Base-by-base conservation (phyloP, 306 rosid genomes). In the Cucumis melo region DNA sequence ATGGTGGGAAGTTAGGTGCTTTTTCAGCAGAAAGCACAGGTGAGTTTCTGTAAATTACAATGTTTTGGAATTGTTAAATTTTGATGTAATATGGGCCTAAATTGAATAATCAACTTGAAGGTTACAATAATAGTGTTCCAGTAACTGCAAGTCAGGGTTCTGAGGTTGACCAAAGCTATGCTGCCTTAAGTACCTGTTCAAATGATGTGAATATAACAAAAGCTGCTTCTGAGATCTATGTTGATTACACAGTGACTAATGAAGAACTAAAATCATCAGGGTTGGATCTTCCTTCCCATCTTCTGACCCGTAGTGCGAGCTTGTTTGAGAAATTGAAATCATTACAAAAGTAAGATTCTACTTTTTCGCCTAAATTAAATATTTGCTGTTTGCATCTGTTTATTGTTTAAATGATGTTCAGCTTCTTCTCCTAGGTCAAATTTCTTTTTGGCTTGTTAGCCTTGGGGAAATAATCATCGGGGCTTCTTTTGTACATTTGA, bases 291-390 rank as follows among this genome's bases (percentile, higher is more conserved):
- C 88, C 93, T 78, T 88, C 88, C 6, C 58, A 21, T 64, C 93
- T 92, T 76, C 83, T 86, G 29, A 77, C 78, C 78, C 83, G 81
- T 72, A 58, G 91, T 39, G 93, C 88, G 83, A 78, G 62, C 59
- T 83, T 95, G 83, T 83, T 92, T 63, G 92, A 88, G 85, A 90
- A 86, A 86, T 78, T 95, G 72, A 87, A 87, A 71, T 88, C 91
- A 44, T 80, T 90, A 50, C 78, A 86, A 73, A 82, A 82, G 99
- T 95, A 87, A 76, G 84, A 11, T 65, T 48, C 48, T 23, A 66
- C 56, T 64, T 66, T 48, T 76, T 73, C 73, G 20, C 72, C 55
- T 75, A 42, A 24, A 48, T 59, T 15, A 27, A 29, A 62, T 56
- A 79, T 63, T 41, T 68, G 46, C 51, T 77, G 20, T 84, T 65